Percentiles rank a stretch among this genome's conserved stretches.
Conservation (phyloP, 73 alveolate genomes). For the Urostyla sp. region DNA sequence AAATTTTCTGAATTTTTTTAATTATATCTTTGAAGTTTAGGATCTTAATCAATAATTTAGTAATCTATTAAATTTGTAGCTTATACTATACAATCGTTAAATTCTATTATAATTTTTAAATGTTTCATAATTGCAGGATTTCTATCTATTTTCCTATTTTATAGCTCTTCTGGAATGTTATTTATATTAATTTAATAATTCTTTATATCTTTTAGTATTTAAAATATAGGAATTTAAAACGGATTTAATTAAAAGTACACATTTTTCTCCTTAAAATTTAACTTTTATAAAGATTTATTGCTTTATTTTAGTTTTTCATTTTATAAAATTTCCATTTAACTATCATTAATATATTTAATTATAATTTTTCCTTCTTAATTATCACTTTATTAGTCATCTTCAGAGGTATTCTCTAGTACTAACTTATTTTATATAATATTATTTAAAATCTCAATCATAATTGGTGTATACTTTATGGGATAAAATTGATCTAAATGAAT, state of each 20-base stretch:
- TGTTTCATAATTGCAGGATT: not conserved
- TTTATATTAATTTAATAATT: conserved; percentile 20
- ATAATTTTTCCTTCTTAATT: not conserved
- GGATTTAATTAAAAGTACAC: conserved; percentile 12
- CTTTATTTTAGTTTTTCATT: conserved; percentile 13
- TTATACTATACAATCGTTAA: conserved; percentile 24
- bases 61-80: conserved; percentile 23
- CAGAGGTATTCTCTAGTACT: not conserved
- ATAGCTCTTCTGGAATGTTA: not conserved
- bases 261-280: not conserved
- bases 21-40: not conserved
- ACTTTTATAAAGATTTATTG: not conserved
- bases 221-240: not conserved
- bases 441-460: conserved; percentile 43
- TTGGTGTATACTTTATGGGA: conserved; percentile 23
- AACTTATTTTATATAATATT: conserved; percentile 20
- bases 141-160: conserved; percentile 1
- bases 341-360: not conserved
- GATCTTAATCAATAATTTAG: conserved; percentile 12
- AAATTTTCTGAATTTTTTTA: not conserved
- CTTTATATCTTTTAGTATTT: conserved; percentile 10
- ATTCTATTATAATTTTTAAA: conserved; percentile 35
- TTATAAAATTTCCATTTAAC: conserved; percentile 2
- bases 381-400: not conserved
- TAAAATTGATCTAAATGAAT: conserved; percentile 45